Evolutionary conservation across 129 eudicot species (phyloP), one percentile per base, ranked within the genome.

Genomic region (Apium graveolens): DNA sequence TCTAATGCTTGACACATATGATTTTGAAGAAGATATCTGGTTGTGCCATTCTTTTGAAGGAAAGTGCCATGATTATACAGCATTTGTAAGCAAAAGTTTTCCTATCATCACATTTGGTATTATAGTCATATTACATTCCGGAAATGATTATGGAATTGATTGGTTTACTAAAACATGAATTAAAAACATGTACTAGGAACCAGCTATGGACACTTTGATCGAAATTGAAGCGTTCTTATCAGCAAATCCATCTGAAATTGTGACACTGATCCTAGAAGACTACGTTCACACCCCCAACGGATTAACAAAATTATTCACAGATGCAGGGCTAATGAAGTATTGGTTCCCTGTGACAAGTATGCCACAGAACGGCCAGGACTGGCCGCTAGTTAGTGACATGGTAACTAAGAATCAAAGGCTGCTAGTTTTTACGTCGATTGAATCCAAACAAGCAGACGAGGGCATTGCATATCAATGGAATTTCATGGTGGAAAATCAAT

Each of bases 381-480:
- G 99, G 99, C 99, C 97, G 5, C 85, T 87, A 43, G 99, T 92
- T 29, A 87, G 78, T 0, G 91, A 90, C 79, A 95, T 95, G 99
- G 91, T 94, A 14, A 78, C 92, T 46, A 89, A 86, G 17, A 95
- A 90, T 79, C 99, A 91, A 70, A 86, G 99, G 62, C 84, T 95
- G 37, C 84, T 95, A 7, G 99, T 92, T 16, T 95, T 91, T 57
- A 91, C 97, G 48, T 95, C 99, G 0, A 79, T 75, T 20, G 55
- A 83, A 76, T 83, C 94, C 37, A 95, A 95, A 74, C 94, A 95
- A 83, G 78, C 78, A 37, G 83, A 83, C 38, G 99, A 95, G 83
- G 99, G 96, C 38, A 95, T 95, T 26, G 99, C 99, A 20, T 92
- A 95, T 48, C 96, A 95, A 41, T 95, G 99, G 99, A 92, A 90